Evolutionary conservation across 2,329 filamentous ascomycete genomes (phyloP), one percentile per base, ranked within the genome.

Genomic region (Ophiostoma quercus): DNA sequence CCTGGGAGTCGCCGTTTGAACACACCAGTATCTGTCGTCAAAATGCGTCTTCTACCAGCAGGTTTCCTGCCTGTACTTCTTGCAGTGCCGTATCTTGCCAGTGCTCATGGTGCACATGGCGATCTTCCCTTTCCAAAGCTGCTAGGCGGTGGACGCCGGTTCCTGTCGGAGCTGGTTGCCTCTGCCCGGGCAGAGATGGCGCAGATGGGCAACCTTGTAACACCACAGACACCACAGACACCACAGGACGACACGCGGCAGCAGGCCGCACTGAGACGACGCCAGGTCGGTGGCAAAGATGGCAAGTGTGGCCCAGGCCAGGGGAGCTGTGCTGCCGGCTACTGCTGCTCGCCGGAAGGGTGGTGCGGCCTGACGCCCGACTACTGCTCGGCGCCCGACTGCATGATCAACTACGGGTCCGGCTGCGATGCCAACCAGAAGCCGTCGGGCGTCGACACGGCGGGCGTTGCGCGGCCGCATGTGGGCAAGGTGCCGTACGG

Each of bases 351-450:
- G 16, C 16, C 43, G 2, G 43, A 47, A n/a, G 43, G 43, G 16
- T 47, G 83, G 81, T 88, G 86, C 72, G 86, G 86, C 67, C 81
- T 76, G n/a, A 81, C 79, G 3, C 76, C 76, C 12, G 82, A 84
- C 1, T 87, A 88, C 77, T 90, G 88, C 78, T 81, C 82, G 39
- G 83, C 86, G 25, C 88, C 88, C 1, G 83, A 87, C 68, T 90
- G 88, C 75, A 82, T 86, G 75, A 85, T 88, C 74, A 78, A 83
- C 73, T 88, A 85, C 73, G 86, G 86, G n/a, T 81, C 86, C 25
- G 83, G 78, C 3, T 90, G 88, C 73, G 87, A 89, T 73, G 87
- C 84, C 68, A 88, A 89, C 73, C 75, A 79, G 37, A 81, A 80
- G 74, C 82, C 85, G 67, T 71, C 83, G 72, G 88, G 88, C 1